Base-by-base conservation (phyloP, 352 stramenopile genomes). In the Elongisporangium prolatum region DNA sequence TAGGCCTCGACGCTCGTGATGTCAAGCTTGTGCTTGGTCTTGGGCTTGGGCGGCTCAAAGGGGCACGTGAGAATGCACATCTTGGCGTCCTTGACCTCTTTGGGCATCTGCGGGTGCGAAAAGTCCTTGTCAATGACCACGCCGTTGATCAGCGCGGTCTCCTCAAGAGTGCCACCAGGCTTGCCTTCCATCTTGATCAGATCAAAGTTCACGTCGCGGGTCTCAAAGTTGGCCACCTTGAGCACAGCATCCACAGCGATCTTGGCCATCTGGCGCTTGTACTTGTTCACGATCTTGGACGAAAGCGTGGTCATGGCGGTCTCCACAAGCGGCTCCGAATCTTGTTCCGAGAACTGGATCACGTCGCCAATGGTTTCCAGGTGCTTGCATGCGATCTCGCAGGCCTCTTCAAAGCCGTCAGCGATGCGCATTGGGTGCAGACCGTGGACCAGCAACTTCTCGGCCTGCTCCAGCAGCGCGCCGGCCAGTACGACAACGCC, bases 51-150 rank as follows among this genome's bases (percentile, higher is more conserved):
- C 17, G 98, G 97, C 77, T 99, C 97, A 74, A 99, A 99, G 11
- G 97, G 96, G 75, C 97, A 99, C 62, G 97, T 99, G 14, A 99
- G 74, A 59, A 99, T 98, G 73, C 93, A 98, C 67, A 99, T 89
- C 79, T 99, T 99, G 53, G 96, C 97, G 85, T 99, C 88, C 59
- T 98, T 94, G 38, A 99, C 86, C 50, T 90, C 76, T 74, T 99
- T 99, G 25, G 92, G 82, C 97, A 99, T 99, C 86, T 99, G 97
- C 21, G 97, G 95, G 79, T 99, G 97, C 50, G 84, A 98, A 63
- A 99, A 99, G 72, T 99, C 97, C 92, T 99, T 99, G 80, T 99
- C 97, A 66, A 99, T 97, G 40, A 99, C 96, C 59, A 99, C 98
- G 34, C 98, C 98, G 65, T 98, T 93, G 65, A 99, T 98, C 52